Conservation (phyloP, 2,329 filamentous ascomycete genomes). For the Polytolypa hystricis region DNA sequence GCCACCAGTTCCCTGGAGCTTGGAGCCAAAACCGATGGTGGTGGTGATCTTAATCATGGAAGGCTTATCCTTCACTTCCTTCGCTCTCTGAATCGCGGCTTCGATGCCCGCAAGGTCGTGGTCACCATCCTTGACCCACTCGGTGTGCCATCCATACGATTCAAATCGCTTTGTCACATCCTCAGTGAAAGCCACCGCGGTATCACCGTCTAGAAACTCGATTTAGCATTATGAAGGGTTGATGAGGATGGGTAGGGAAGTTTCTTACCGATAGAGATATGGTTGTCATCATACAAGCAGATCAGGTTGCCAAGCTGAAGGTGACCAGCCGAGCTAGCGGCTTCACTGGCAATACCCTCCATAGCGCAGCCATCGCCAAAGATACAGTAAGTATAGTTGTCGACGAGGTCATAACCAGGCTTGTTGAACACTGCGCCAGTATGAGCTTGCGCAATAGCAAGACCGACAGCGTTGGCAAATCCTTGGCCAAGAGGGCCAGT, state of each 20-base stretch:
- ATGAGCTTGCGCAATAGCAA: conserved; percentile 93
- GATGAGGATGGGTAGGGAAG: no score
- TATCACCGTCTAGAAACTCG: conserved; percentile 71
- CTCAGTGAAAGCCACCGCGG: conserved; percentile 92
- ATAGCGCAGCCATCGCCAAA: conserved; percentile 97
- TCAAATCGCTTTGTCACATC: conserved; percentile 92
- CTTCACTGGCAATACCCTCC: conserved; percentile 94
- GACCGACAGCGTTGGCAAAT: conserved; percentile 93
- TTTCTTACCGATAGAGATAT: conserved; percentile 65
- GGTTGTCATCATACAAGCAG: conserved; percentile 95
- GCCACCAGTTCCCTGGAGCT: conserved; percentile 83
- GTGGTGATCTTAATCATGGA: conserved; percentile 93
- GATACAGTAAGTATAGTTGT: conserved; percentile 96
- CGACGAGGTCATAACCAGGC: conserved; percentile 76
- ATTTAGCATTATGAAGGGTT: no score
- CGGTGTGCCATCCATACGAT: conserved; percentile 90
- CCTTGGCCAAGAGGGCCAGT: conserved; percentile 96
- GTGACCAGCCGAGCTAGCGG: conserved; percentile 84
- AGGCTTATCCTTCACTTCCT: conserved; percentile 90
- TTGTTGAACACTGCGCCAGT: conserved; percentile 91
- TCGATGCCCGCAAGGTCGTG: conserved; percentile 78
- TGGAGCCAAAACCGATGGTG: conserved; percentile 92
- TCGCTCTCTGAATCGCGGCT: conserved; percentile 71
- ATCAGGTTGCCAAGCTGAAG: conserved; percentile 97
- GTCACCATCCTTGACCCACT: conserved; percentile 79